A percentile compares a stretch with the other conserved stretches of the same genome.
Evolutionary conservation across 2,329 filamentous ascomycete species (phyloP).

Genomic region (Diaporthe citriasiana): DNA sequence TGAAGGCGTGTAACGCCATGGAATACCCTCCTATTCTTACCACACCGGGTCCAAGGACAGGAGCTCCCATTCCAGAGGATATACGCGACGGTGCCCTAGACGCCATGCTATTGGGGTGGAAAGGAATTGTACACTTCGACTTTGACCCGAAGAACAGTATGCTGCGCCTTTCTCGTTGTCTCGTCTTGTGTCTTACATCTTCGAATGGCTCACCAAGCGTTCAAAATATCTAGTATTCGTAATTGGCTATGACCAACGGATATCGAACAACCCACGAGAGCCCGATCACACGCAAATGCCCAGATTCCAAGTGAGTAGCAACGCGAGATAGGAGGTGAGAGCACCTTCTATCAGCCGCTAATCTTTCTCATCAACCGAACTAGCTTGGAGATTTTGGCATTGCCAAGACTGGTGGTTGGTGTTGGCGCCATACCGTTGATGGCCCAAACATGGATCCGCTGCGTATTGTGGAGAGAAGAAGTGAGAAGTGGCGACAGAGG

Average conservation of each 20-base stretch:
- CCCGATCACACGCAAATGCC: not conserved
- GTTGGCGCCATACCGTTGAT: too few species aligned
- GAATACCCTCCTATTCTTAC: constrained; percentile 38
- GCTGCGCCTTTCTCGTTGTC: not conserved
- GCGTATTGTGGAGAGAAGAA: not conserved
- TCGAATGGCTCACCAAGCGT: not conserved
- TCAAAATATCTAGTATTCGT: not conserved
- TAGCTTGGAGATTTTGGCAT: constrained; percentile 8
- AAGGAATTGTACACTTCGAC: constrained; percentile 13
- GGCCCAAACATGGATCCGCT: not conserved
- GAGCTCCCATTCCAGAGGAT: not conserved
- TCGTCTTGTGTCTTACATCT: not conserved
- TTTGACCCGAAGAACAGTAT: constrained; percentile 11
- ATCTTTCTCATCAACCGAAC: not conserved
- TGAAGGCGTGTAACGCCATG: constrained; percentile 42
- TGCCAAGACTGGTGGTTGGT: not conserved
- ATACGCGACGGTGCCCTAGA: not conserved
- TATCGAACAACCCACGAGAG: not conserved
- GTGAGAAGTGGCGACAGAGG: not conserved
- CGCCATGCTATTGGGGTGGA: not conserved
- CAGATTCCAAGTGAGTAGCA: not conserved
- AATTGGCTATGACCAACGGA: not conserved
- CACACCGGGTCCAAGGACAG: not conserved
- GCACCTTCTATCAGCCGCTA: not conserved
- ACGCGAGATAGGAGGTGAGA: not conserved